Evolutionary conservation across 495 filamentous ascomycete genomes (phyloP).

Genomic region (Penicillium antarcticum): DNA sequence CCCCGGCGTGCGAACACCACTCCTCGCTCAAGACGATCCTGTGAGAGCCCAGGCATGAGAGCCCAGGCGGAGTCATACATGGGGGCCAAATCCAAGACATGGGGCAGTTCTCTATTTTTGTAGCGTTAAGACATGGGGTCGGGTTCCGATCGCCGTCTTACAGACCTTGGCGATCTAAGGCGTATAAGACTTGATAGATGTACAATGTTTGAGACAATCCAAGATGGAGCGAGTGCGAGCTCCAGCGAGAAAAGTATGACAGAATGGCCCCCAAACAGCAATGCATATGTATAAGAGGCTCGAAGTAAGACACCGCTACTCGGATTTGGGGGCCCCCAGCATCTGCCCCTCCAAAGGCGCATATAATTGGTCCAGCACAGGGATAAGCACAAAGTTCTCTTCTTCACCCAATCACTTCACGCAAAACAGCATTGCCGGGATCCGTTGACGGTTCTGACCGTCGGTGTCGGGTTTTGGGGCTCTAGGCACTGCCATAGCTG

Average conservation of each 20-base stretch:
- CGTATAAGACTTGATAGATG: too few relatives aligned
- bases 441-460: conserved; percentile 18
- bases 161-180: too few relatives aligned
- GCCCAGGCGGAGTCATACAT: neutral
- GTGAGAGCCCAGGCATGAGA: neutral
- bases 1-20: conserved; percentile 22
- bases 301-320: conserved; percentile 23
- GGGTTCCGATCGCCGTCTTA: neutral
- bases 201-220: too few relatives aligned
- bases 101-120: conserved; percentile 11
- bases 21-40: conserved; percentile 20
- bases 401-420: conserved; percentile 7
- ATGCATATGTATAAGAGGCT: neutral
- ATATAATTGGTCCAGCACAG: conserved; percentile 12
- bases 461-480: conserved; percentile 19
- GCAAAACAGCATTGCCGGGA: conserved; percentile 1
- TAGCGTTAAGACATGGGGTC: conserved; percentile 16
- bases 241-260: too few relatives aligned
- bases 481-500: neutral
- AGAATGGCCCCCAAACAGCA: too few relatives aligned
- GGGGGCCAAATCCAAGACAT: conserved; percentile 19
- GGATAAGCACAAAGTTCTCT: conserved; percentile 11
- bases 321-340: conserved; percentile 7
- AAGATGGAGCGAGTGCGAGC: too few relatives aligned
- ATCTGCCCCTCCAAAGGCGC: neutral